Base-by-base conservation (phyloP, 106 monocot species). In the Dactylorhiza incarnata region DNA sequence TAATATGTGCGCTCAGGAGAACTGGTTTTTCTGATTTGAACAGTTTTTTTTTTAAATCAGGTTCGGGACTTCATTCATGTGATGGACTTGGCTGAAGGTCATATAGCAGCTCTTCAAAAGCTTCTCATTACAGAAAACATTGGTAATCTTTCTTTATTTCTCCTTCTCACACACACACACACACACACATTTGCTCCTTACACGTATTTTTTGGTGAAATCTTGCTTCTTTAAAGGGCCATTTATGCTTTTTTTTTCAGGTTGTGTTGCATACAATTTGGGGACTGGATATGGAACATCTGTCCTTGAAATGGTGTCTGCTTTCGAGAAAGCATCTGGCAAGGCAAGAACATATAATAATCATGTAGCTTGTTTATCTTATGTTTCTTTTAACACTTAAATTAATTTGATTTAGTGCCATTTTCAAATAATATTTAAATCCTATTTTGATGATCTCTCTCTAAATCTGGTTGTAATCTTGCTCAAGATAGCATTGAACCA, bases 281-380 rank as follows among this genome's bases (percentile, higher is more conserved):
- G 95, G 5, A 96, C 95, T 15, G 95, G 93, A 45, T 78, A 78
- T 58, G 93, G 95, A 44, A 83, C 88, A 67, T 90, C 90, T 43
- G 93, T 90, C 37, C 49, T 93, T 73, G 88, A 96, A 87, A 90
- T 96, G 90, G 89, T 96, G 48, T 61, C 92, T 45, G 90, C 92
- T 71, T 95, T 95, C 77, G 95, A 95, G 85, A 86, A 95, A 70
- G 92, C 88, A 15, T 87, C 88, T 78, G 92, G 90, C 25, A 92
- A 90, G 86, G 92, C 92, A 79, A 11, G 17, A 65, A 29, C 29
- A 37, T 37, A 37, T 2, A 6, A 17, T 44, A 16, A 25, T 54
- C 62, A 14, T 29, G 11, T 61, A 58, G 29, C 37, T 43, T 5
- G 29, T 37, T 7, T 45, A 5, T 61, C 19, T 20, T 16, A 37